Conservation (phyloP, 495 filamentous ascomycete genomes). For the Bryoglossum gracile region DNA sequence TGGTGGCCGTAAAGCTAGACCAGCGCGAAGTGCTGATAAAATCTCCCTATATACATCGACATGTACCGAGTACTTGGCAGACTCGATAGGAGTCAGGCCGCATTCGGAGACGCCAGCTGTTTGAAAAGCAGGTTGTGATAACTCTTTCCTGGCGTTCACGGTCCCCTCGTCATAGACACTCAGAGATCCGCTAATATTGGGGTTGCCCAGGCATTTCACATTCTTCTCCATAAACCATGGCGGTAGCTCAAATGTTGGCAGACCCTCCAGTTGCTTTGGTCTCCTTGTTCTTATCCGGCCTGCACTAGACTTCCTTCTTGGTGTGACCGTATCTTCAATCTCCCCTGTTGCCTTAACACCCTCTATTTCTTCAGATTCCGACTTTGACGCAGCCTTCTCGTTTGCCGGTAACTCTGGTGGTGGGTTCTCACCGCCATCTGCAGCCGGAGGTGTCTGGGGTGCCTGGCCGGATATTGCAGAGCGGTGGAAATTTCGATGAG, state of each 20-base stretch:
- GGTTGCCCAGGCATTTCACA: conserved; percentile 20
- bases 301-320: conserved; percentile 14
- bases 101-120: background rate
- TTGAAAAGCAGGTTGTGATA: background rate
- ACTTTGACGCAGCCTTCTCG: background rate
- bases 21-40: conserved; percentile 12
- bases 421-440: conserved; percentile 18
- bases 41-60: conserved; percentile 21
- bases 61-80: conserved; percentile 20
- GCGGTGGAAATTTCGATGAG: conserved; percentile 30
- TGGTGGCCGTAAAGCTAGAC: conserved; percentile 18
- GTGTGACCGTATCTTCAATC: background rate
- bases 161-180: conserved; percentile 7
- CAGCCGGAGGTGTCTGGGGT: conserved; percentile 25
- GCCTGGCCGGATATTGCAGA: conserved; percentile 23
- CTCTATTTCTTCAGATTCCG: conserved; percentile 1
- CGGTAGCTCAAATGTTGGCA: conserved; percentile 37
- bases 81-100: background rate
- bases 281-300: conserved; percentile 32
- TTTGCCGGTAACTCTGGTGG: background rate
- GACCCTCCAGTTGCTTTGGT: conserved; percentile 32
- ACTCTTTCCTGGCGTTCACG: background rate
- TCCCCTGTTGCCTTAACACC: conserved; percentile 22
- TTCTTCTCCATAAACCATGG: conserved; percentile 35
- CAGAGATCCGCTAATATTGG: conserved; percentile 1